These are phyloP conservation scores for Eucalyptus cladocalyx DNA, from an alignment of 345 rosid genomes.

Conservation along the genomic window DNA sequence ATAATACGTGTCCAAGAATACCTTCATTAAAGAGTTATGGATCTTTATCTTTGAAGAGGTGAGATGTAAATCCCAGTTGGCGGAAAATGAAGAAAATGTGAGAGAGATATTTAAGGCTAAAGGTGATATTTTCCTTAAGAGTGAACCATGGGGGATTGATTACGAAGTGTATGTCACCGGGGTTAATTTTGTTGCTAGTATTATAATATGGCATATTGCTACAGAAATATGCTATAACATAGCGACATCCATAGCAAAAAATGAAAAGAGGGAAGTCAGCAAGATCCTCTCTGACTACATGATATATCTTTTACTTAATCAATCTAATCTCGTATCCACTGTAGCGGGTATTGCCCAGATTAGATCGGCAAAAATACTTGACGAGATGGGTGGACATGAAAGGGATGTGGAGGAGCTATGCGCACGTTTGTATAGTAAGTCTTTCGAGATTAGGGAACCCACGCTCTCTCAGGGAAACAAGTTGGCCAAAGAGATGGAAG, in stretches of 20 bases:
- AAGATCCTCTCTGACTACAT: neutral
- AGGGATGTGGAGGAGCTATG: neutral
- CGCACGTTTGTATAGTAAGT: neutral
- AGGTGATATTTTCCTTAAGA: neutral
- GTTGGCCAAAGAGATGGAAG: neutral
- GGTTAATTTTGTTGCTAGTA: too few relatives aligned
- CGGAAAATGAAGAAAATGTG: fast-evolving
- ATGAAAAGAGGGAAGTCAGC: too few relatives aligned
- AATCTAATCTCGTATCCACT: neutral
- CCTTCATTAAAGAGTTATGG: neutral
- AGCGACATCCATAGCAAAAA: too few relatives aligned
- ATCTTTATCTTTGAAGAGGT: neutral
- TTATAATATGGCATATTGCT: too few relatives aligned
- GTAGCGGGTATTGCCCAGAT: neutral
- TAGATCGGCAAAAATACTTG: fast-evolving
- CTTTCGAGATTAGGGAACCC: fast-evolving
- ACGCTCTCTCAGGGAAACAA: neutral
- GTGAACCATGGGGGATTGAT: neutral
- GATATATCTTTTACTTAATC: neutral
- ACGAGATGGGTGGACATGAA: fast-evolving
- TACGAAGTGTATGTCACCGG: fast-evolving
- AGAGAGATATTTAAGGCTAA: neutral
- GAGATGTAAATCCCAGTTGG: fast-evolving
- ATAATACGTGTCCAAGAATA: neutral
- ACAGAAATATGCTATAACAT: too few relatives aligned